Evolutionary conservation across 2,329 filamentous ascomycete genomes (phyloP).

Genomic region (Pseudogymnoascus sp.): DNA sequence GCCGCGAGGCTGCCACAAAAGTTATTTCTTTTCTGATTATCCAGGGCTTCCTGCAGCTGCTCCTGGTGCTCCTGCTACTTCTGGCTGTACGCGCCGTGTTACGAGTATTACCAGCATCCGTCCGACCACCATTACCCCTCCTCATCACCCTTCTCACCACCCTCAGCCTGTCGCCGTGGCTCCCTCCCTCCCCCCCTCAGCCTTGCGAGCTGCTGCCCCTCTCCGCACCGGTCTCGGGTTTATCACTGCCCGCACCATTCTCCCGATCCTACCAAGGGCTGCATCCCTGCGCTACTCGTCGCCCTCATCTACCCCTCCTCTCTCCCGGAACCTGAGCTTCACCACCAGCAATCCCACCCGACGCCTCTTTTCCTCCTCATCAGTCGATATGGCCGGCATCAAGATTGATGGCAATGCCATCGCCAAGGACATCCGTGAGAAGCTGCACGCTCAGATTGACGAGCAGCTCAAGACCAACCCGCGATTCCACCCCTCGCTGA

Average conservation of each 20-base stretch:
- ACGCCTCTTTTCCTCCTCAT: conserved; percentile 40
- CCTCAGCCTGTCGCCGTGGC: background rate
- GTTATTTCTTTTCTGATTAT: conserved; percentile 6
- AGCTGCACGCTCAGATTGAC: conserved; percentile 70
- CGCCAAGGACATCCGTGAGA: conserved; percentile 82
- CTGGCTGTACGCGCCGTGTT: background rate
- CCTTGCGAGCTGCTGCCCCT: conserved; percentile 8
- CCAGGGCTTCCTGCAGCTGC: background rate
- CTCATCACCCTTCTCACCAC: background rate
- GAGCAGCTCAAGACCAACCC: conserved; percentile 75
- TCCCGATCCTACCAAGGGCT: background rate
- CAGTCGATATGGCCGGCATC: conserved; percentile 66
- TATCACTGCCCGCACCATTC: conserved; percentile 4
- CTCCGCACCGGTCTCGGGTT: conserved; percentile 5
- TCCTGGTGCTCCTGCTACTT: background rate
- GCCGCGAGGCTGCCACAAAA: conserved; percentile 7
- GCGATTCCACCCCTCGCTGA: conserved; percentile 79
- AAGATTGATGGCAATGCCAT: conserved; percentile 96
- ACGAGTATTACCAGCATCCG: background rate
- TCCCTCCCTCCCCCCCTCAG: background rate
- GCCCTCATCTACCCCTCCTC: conserved; percentile 1
- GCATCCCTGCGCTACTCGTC: conserved; percentile 8
- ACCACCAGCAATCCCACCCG: background rate
- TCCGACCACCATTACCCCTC: conserved; percentile 4
- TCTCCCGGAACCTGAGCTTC: background rate